Evolutionary conservation across 129 eudicot genomes (phyloP), one percentile per base, ranked within the genome.

Genomic region (Oenanthe sinensis): DNA sequence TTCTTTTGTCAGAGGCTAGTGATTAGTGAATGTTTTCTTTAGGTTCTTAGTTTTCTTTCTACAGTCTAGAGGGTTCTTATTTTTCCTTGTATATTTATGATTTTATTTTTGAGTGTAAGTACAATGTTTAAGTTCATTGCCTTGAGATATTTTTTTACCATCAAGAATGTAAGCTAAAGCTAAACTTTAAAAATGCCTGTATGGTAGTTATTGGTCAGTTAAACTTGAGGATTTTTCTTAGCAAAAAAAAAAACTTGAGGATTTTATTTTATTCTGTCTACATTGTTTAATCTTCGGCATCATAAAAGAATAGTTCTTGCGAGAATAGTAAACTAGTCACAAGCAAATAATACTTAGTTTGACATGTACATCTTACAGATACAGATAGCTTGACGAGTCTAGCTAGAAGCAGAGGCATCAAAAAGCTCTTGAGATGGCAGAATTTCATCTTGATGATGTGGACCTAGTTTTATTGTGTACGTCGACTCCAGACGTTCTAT

Each of bases 401-500:
- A 67, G 97, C 93, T n/a, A n/a, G n/a, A n/a, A 39, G 77, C 79
- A 49, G 97, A 93, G 76, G 96, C 98, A 33, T 93, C 97, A 73
- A 80, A 93, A 89, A 82, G 98, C 98, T 88, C 96, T 93, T 74
- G 79, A 91, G 83, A 93, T 93, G 98, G 98, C 98, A 58, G 75
- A 88, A 71, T 90, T 93, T 78, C 88, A 91, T 60, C 85, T 97
- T 80, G 88, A 89, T 85, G 98, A 91, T 20, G 95, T 93, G 70
- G 97, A 93, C 87, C 93, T 93, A n/a, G 81, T 93, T 77, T 80
- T 93, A 71, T 26, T 93, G 89, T 93, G 98, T 83, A 89, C 98
- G 46, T 93, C 98, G 8, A 89, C 98, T 77, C 93, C 97, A 22
- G 97, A 93, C 36, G 98, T 91, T 82, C 85, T 89, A 49, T 93